Evolutionary conservation across 257 asterid species (phyloP).

Genomic region (Leonotis leonurus): DNA sequence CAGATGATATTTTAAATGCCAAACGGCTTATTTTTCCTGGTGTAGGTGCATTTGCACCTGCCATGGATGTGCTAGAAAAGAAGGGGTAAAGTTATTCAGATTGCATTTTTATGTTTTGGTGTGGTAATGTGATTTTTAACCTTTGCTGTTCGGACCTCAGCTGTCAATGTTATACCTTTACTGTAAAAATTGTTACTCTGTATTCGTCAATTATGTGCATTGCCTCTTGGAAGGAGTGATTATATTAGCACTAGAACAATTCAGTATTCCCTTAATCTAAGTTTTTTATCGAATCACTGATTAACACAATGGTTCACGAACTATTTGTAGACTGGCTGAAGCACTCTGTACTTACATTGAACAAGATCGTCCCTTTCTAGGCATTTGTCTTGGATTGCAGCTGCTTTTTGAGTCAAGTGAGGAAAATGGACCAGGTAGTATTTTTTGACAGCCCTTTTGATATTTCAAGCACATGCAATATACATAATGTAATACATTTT

Average conservation of each 20-base stretch:
- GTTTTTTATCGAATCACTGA: neutral
- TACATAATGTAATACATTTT: neutral
- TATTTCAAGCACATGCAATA: neutral
- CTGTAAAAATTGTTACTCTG: neutral
- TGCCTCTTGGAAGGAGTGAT: neutral
- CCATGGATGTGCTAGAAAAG: slow-evolving; percentile 80
- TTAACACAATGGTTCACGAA: slow-evolving; percentile 3
- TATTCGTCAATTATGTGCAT: neutral
- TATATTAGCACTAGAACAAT: neutral
- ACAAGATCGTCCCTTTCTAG: slow-evolving; percentile 94
- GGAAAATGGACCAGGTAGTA: slow-evolving; percentile 94
- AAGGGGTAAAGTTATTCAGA: slow-evolving; percentile 49
- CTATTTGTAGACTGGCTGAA: slow-evolving; percentile 63
- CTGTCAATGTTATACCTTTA: neutral
- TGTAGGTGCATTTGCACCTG: slow-evolving; percentile 95
- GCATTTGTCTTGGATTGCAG: slow-evolving; percentile 97
- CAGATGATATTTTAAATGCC: slow-evolving; percentile 79
- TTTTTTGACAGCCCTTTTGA: neutral
- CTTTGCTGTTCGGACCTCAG: neutral
- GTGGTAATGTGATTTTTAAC: neutral
- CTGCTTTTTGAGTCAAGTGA: slow-evolving; percentile 93
- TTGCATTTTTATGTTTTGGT: neutral
- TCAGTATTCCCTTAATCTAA: neutral
- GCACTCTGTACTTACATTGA: slow-evolving; percentile 74
- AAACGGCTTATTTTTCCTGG: slow-evolving; percentile 87